These are phyloP conservation scores for Thalassiosira livingstoniorum DNA, from an alignment of 352 stramenopile genomes.

Conservation along the genomic window DNA sequence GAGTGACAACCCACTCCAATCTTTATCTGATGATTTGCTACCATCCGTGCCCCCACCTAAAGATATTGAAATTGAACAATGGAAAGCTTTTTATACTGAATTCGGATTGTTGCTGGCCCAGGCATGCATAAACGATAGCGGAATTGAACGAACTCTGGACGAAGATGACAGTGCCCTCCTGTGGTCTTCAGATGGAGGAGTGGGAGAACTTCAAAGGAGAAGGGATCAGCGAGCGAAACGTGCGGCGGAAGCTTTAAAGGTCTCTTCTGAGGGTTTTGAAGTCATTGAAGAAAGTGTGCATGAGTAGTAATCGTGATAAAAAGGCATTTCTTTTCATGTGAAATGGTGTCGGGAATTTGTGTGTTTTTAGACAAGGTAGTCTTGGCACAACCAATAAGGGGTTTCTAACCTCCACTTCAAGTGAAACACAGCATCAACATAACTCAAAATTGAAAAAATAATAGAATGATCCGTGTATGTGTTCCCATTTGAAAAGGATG, in stretches of 20 bases:
- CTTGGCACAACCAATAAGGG: no score
- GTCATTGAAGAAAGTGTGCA: background rate
- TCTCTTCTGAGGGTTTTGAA: background rate
- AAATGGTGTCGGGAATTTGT: no score
- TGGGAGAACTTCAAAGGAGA: constrained; percentile 39
- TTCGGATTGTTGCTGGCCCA: constrained; percentile 43
- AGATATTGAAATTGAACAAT: constrained; percentile 41
- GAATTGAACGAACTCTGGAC: background rate
- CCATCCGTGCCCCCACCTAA: constrained; percentile 33
- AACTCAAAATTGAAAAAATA: no score
- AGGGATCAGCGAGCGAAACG: constrained; percentile 35
- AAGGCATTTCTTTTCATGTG: no score
- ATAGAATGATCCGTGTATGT: no score
- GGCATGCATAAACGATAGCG: constrained; percentile 23
- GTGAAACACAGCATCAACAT: no score
- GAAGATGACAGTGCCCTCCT: constrained; percentile 57
- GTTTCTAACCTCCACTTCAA: no score
- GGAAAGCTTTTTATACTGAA: constrained; percentile 48
- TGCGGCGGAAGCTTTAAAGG: constrained; percentile 20
- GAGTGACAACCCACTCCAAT: constrained; percentile 16
- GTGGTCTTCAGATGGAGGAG: constrained; percentile 47
- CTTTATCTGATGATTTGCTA: constrained; percentile 30
- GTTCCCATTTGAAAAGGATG: no score
- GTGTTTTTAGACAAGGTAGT: no score
- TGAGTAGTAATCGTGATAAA: no score